Evolutionary conservation across 1,284 basidiomycete species (phyloP).

Genomic region (Lentinula novae-zelandiae): DNA sequence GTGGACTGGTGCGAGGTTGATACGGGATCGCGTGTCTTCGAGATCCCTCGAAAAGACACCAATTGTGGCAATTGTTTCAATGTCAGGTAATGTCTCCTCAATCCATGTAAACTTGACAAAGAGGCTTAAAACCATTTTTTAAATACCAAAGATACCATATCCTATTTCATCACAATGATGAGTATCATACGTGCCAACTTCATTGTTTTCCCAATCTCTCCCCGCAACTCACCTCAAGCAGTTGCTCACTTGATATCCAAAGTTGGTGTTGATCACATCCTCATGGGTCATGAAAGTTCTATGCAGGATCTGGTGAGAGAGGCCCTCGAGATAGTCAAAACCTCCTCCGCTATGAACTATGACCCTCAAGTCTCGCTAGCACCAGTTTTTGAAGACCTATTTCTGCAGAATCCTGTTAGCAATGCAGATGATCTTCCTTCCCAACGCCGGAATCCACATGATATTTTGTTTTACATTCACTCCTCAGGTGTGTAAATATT

Average conservation of each 20-base stretch:
- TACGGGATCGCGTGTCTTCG: not conserved
- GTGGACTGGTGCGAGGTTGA: slow-evolving; percentile 1
- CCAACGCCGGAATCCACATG: not conserved
- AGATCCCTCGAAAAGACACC: not conserved
- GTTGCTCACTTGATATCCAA: slow-evolving; percentile 14
- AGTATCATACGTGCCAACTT: slow-evolving; percentile 10
- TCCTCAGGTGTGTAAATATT: slow-evolving; percentile 21
- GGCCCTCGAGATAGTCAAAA: not conserved
- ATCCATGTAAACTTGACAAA: not conserved
- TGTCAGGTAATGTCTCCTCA: not conserved
- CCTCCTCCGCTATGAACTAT: not conserved
- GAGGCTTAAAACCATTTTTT: not conserved
- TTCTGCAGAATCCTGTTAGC: not conserved
- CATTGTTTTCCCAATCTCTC: slow-evolving; percentile 19
- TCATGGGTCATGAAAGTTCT: slow-evolving; percentile 8
- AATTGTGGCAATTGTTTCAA: slow-evolving; percentile 1
- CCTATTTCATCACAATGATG: slow-evolving; percentile 10
- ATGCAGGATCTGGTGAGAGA: slow-evolving; percentile 7
- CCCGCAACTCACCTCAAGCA: slow-evolving; percentile 17
- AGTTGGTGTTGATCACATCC: slow-evolving; percentile 3
- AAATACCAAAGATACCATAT: slow-evolving; percentile 7
- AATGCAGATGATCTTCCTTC: not conserved
- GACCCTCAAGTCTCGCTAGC: not conserved
- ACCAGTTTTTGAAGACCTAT: slow-evolving; percentile 1
- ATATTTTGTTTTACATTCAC: slow-evolving; percentile 19